Evolutionary conservation across 805 yeast genomes (phyloP).

Genomic region (Saccharomycopsis sp.): DNA sequence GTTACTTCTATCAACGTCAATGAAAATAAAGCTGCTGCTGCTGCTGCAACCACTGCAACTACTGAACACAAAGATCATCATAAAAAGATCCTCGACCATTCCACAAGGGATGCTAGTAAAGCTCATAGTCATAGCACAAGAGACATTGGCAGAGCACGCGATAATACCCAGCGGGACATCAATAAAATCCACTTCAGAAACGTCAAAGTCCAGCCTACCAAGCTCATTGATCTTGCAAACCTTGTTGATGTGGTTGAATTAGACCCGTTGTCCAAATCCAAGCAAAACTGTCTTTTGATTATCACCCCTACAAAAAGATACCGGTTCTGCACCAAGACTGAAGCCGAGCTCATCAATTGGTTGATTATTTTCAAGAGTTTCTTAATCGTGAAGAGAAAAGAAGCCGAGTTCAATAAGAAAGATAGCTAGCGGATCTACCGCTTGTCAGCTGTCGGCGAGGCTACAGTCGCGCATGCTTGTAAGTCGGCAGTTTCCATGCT

Average conservation of each 20-base stretch:
- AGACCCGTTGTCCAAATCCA: constrained; percentile 39
- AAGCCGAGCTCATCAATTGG: constrained; percentile 44
- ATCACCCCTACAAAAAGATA: constrained; percentile 41
- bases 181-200: constrained; percentile 19
- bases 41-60: background rate
- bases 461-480: too few relatives aligned
- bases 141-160: too few relatives aligned
- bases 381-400: constrained; percentile 24
- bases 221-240: constrained; percentile 31
- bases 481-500: too few relatives aligned
- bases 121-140: too few relatives aligned
- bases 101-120: too few relatives aligned
- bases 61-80: background rate
- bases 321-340: constrained; percentile 38
- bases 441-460: too few relatives aligned
- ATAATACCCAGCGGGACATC: background rate
- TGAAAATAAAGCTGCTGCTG: too few relatives aligned
- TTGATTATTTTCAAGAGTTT: constrained; percentile 38
- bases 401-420: constrained; percentile 13
- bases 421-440: background rate
- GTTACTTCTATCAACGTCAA: background rate
- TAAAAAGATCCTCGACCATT: too few relatives aligned
- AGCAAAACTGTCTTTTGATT: constrained; percentile 39
- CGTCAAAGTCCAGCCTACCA: constrained; percentile 24
- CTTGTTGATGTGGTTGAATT: constrained; percentile 44